These are phyloP conservation scores for Lolium multiflorum DNA, from an alignment of 176 grass and related monocot species.

Conservation along the genomic window DNA sequence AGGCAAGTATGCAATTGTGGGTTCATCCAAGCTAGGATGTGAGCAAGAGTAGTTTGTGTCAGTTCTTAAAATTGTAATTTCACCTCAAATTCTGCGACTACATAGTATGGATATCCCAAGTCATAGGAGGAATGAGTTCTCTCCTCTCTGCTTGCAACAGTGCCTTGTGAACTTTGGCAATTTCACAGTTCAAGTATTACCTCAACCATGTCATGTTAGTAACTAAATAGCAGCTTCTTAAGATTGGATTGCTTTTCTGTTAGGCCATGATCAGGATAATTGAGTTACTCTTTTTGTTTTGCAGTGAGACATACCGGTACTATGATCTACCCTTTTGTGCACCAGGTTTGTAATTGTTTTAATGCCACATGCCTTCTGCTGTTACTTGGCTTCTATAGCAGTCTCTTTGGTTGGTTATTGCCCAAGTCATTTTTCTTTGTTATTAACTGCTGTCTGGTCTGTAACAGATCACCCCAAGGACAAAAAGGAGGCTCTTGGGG, in stretches of 20 bases:
- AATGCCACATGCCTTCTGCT: constrained; percentile 26
- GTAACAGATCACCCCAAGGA: constrained; percentile 85
- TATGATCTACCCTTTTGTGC: constrained; percentile 92
- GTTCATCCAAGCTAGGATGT: not conserved
- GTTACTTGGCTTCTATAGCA: constrained; percentile 35
- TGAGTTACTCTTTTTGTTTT: constrained; percentile 41
- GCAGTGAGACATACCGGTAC: constrained; percentile 94
- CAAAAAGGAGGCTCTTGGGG: constrained; percentile 88
- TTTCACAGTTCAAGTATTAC: constrained; percentile 39
- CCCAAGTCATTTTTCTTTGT: constrained; percentile 33
- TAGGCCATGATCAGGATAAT: constrained; percentile 25
- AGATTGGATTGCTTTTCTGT: not conserved
- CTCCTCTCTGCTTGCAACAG: constrained; percentile 22
- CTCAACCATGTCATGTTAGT: not conserved
- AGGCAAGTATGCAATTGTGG: not conserved
- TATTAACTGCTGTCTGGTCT: constrained; percentile 36
- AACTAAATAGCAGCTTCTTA: constrained; percentile 1
- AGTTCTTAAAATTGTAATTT: constrained; percentile 6
- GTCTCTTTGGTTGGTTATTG: constrained; percentile 25
- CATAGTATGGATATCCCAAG: constrained; percentile 3
- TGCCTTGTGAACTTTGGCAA: constrained; percentile 7
- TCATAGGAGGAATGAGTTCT: not conserved
- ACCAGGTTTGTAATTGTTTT: constrained; percentile 64
- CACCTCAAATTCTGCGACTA: not conserved
- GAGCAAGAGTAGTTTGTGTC: not conserved